Percentiles rank a stretch among this genome's conserved stretches.
Conservation (phyloP, 768 basidiomycete genomes). For the Auricularia sp. region DNA sequence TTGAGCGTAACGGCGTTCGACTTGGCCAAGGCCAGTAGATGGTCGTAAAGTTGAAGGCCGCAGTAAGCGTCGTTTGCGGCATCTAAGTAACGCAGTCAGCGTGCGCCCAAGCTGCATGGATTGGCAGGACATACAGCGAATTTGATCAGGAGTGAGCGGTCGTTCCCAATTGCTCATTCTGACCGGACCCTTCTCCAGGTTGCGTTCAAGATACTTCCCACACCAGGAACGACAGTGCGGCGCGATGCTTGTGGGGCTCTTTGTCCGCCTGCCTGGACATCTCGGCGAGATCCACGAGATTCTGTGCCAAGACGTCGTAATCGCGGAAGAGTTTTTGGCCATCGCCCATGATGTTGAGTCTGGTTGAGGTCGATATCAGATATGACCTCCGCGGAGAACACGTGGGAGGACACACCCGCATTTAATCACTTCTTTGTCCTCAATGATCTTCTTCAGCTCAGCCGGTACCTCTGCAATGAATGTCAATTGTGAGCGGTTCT, state of each 20-base stretch:
- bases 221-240: conserved; percentile 32
- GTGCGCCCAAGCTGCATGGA: background rate
- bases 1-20: conserved; percentile 13
- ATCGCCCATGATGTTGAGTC: conserved; percentile 25
- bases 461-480: background rate
- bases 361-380: background rate
- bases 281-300: conserved; percentile 36
- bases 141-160: conserved; percentile 26
- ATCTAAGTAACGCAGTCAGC: conserved; percentile 19
- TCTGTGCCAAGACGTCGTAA: conserved; percentile 31
- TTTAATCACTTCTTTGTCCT: conserved; percentile 30
- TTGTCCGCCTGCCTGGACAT: conserved; percentile 32
- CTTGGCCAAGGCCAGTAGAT: conserved; percentile 24
- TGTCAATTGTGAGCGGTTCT: no score
- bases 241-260: conserved; percentile 11
- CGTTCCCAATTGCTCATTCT: conserved; percentile 39
- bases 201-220: conserved; percentile 29
- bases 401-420: conserved; percentile 34
- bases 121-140: conserved; percentile 22
- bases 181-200: conserved; percentile 35
- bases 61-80: conserved; percentile 44
- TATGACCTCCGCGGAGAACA: conserved; percentile 2
- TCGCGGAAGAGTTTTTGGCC: conserved; percentile 39
- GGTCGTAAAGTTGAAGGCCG: conserved; percentile 33
- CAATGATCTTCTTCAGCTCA: conserved; percentile 32